Conservation (phyloP, 352 stramenopile genomes). For the Aphanomyces invadans region DNA sequence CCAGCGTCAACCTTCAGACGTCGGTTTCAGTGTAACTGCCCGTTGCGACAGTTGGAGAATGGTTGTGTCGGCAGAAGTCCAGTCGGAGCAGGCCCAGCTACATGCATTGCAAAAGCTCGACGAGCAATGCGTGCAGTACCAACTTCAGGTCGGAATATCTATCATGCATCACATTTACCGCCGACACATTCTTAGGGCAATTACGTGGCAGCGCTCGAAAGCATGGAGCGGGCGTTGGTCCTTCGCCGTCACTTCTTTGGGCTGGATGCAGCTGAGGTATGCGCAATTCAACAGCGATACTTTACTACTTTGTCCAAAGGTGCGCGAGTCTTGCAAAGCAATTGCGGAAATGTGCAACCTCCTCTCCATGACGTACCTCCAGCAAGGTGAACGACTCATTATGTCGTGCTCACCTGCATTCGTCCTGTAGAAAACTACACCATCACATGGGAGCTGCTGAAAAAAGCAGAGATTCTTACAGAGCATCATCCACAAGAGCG, state of each 20-base stretch:
- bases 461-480: constrained; percentile 89
- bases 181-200: constrained; percentile 66
- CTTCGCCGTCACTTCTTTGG: constrained; percentile 89
- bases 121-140: constrained; percentile 83
- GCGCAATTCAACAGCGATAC: constrained; percentile 18
- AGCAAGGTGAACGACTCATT: constrained; percentile 63
- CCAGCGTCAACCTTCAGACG: no score
- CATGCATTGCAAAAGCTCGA: constrained; percentile 85
- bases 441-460: constrained; percentile 88
- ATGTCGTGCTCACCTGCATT: no score
- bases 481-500: constrained; percentile 67
- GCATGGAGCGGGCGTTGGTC: constrained; percentile 88
- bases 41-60: no score
- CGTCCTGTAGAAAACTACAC: constrained; percentile 65
- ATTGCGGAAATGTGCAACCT: constrained; percentile 92
- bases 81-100: constrained; percentile 66
- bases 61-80: constrained; percentile 7
- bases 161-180: not conserved
- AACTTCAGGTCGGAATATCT: constrained; percentile 43
- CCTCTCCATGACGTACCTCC: constrained; percentile 90
- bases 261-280: constrained; percentile 83
- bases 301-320: not conserved
- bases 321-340: constrained; percentile 67
- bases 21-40: no score
- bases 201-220: constrained; percentile 88